These are phyloP conservation scores for Clausena lansium DNA, from an alignment of 345 rosid genomes.

Conservation along the genomic window DNA sequence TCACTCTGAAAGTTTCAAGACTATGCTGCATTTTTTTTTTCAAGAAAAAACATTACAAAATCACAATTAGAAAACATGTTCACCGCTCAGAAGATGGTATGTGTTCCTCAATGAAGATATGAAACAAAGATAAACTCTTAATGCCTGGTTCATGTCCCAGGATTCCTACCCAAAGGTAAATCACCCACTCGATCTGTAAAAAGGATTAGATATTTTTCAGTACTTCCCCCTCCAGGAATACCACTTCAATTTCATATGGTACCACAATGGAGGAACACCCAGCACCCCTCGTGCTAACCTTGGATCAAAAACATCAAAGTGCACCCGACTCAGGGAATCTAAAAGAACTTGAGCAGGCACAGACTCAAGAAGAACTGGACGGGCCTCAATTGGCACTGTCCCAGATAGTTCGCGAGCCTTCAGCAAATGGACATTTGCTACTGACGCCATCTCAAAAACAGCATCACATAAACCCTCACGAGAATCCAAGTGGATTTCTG, in stretches of 20 bases:
- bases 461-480: constrained; percentile 62
- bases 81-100: neutral
- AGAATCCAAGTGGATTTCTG: constrained; percentile 58
- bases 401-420: constrained; percentile 78
- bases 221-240: constrained; percentile 65
- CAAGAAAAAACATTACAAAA: neutral
- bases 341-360: constrained; percentile 76
- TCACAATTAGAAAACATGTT: neutral
- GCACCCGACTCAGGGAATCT: constrained; percentile 58
- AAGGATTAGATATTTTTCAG: constrained; percentile 21
- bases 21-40: neutral
- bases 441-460: constrained; percentile 85
- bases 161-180: neutral
- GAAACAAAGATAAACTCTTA: neutral
- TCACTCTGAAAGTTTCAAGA: neutral
- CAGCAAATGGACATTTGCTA: constrained; percentile 72
- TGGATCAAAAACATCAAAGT: constrained; percentile 84
- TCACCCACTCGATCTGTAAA: neutral
- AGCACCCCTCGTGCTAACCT: constrained; percentile 67
- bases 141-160: neutral
- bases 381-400: constrained; percentile 68
- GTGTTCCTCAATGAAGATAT: neutral
- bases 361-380: constrained; percentile 69
- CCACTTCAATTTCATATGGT: constrained; percentile 83
- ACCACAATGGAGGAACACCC: constrained; percentile 76